These are phyloP conservation scores for Teratosphaeria viscida DNA, from an alignment of 2,329 filamentous ascomycete species.

Conservation along the genomic window DNA sequence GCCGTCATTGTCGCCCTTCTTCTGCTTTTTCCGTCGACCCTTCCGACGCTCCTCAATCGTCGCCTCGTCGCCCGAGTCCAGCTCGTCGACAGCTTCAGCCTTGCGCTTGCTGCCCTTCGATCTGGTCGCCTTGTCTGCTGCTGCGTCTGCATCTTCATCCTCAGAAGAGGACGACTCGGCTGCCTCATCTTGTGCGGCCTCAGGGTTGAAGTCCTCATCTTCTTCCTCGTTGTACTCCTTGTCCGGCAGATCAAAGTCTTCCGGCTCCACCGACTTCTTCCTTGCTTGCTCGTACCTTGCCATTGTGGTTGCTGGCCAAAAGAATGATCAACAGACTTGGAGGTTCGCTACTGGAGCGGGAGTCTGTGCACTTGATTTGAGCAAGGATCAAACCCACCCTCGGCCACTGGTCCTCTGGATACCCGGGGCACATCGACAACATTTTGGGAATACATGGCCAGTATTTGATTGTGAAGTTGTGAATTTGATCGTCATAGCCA, in stretches of 20 bases:
- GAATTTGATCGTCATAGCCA: too few relatives aligned
- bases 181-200: slow-evolving; percentile 19
- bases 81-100: slow-evolving; percentile 26
- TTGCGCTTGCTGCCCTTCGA: slow-evolving; percentile 30
- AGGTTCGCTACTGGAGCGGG: background rate
- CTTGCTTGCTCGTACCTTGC: background rate
- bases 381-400: background rate
- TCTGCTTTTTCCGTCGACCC: slow-evolving; percentile 32
- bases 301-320: background rate
- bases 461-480: too few relatives aligned
- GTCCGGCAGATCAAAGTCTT: slow-evolving; percentile 1
- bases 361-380: background rate
- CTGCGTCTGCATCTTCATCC: slow-evolving; percentile 19
- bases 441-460: too few relatives aligned
- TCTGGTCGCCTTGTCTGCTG: slow-evolving; percentile 15
- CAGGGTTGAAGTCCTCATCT: slow-evolving; percentile 35
- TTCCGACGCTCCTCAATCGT: slow-evolving; percentile 42
- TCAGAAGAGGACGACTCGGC: slow-evolving; percentile 26
- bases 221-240: slow-evolving; percentile 34
- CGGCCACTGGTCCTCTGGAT: too few relatives aligned
- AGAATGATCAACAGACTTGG: background rate
- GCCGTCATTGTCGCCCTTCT: slow-evolving; percentile 3
- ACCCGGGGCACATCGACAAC: background rate
- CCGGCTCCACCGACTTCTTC: background rate
- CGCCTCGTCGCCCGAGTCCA: slow-evolving; percentile 47